Evolutionary conservation across 2,329 filamentous ascomycete species (phyloP).

Genomic region (Calonectria hongkongensis): DNA sequence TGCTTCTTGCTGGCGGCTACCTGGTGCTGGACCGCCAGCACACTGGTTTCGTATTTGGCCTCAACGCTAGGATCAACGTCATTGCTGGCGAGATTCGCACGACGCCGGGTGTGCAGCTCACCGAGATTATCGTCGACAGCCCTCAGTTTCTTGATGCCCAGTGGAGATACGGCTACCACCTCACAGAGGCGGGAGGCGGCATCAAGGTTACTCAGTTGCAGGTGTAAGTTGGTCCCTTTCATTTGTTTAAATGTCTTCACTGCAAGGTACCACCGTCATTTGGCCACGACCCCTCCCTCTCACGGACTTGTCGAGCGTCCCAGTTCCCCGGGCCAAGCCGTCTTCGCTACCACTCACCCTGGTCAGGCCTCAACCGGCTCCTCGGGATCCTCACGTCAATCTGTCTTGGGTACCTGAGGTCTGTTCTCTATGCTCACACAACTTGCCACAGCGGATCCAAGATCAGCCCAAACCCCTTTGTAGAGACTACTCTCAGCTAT

Average conservation of each 20-base stretch:
- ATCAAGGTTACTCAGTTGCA: conserved; percentile 87
- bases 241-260: background rate
- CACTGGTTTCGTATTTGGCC: conserved; percentile 83
- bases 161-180: conserved; percentile 90
- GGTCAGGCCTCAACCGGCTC: conserved; percentile 24
- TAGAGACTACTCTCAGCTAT: conserved; percentile 93
- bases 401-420: background rate
- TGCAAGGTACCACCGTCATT: background rate
- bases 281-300: background rate
- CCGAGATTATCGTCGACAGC: conserved; percentile 89
- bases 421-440: conserved; percentile 43
- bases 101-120: conserved; percentile 77
- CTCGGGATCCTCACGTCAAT: conserved; percentile 24
- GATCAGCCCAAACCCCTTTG: conserved; percentile 83
- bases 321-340: background rate
- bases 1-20: conserved; percentile 95
- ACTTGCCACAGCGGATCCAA: conserved; percentile 63
- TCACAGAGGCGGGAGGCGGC: conserved; percentile 83
- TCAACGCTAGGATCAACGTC: conserved; percentile 81
- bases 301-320: conserved; percentile 13
- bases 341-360: conserved; percentile 19
- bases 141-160: conserved; percentile 92
- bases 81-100: conserved; percentile 75
- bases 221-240: conserved; percentile 75
- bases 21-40: conserved; percentile 92